These are phyloP conservation scores for Apiotrichum veenhuisii DNA, from an alignment of 1,284 basidiomycete species.

Conservation along the genomic window DNA sequence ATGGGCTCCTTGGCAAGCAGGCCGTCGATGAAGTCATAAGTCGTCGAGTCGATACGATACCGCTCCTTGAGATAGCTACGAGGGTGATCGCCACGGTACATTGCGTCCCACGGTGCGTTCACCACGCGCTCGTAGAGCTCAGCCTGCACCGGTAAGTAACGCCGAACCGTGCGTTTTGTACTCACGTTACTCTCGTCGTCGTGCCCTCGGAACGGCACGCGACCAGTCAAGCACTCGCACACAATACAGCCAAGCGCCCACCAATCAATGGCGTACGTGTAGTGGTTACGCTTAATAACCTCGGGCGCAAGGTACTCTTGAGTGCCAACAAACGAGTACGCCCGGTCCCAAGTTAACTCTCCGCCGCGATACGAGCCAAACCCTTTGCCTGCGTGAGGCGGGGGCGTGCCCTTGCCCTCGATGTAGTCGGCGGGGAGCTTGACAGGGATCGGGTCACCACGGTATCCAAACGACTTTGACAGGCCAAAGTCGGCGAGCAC, in stretches of 20 bases:
- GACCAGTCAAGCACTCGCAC: conserved; percentile 69
- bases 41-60: conserved; percentile 77
- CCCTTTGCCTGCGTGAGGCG: conserved; percentile 18
- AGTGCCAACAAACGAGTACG: conserved; percentile 54
- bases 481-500: conserved; percentile 91
- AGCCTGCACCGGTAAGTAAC: conserved; percentile 7
- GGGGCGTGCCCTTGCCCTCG: conserved; percentile 21
- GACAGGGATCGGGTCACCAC: conserved; percentile 40
- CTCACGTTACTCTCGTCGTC: conserved; percentile 21
- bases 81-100: conserved; percentile 25
- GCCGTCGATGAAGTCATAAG: conserved; percentile 89
- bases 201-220: conserved; percentile 31
- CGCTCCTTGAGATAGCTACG: conserved; percentile 14
- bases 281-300: conserved; percentile 84
- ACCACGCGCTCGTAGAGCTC: conserved; percentile 24
- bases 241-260: conserved; percentile 97
- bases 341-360: conserved; percentile 24
- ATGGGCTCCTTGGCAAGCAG: conserved; percentile 87
- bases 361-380: conserved; percentile 22
- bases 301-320: conserved; percentile 89
- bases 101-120: conserved; percentile 37
- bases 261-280: conserved; percentile 95
- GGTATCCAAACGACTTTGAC: conserved; percentile 39
- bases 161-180: not conserved
- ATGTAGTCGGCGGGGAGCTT: conserved; percentile 22